phyloP scores from a whole-genome alignment of 2,329 filamentous ascomycete genomes.

The Xylariaceae sp. region DNA sequence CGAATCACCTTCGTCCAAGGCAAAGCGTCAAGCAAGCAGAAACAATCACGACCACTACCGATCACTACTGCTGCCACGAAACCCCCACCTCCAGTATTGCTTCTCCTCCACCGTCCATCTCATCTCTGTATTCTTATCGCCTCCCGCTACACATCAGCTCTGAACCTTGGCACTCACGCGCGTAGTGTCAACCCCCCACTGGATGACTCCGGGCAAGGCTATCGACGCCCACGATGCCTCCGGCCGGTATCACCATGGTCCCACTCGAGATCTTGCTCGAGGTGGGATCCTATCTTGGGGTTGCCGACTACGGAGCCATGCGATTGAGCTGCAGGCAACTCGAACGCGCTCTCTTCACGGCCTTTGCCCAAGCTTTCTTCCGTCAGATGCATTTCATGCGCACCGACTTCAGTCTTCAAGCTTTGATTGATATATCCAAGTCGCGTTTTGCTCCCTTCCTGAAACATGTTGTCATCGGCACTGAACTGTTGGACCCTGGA shows the following conservation, averaged over 20 bases:
- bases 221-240: conserved; percentile 4
- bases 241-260: conserved; percentile 24
- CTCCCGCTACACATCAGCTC: no score
- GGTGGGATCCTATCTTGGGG: conserved; percentile 47
- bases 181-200: no score
- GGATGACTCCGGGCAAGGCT: not conserved
- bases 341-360: conserved; percentile 48
- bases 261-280: conserved; percentile 54
- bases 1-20: no score
- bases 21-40: no score
- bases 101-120: no score
- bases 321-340: conserved; percentile 51
- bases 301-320: conserved; percentile 46
- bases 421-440: conserved; percentile 22
- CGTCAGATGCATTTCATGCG: conserved; percentile 61
- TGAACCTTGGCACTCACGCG: no score
- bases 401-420: conserved; percentile 44
- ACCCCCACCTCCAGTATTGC: no score
- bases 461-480: conserved; percentile 7
- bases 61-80: no score
- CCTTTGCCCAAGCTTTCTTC: conserved; percentile 59
- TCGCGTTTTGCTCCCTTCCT: conserved; percentile 12
- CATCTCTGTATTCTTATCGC: no score
- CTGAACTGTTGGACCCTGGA: conserved; percentile 1
- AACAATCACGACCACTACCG: no score